Evolutionary conservation across 495 filamentous ascomycete species (phyloP).

Genomic region (Penicillium egyptiacum): DNA sequence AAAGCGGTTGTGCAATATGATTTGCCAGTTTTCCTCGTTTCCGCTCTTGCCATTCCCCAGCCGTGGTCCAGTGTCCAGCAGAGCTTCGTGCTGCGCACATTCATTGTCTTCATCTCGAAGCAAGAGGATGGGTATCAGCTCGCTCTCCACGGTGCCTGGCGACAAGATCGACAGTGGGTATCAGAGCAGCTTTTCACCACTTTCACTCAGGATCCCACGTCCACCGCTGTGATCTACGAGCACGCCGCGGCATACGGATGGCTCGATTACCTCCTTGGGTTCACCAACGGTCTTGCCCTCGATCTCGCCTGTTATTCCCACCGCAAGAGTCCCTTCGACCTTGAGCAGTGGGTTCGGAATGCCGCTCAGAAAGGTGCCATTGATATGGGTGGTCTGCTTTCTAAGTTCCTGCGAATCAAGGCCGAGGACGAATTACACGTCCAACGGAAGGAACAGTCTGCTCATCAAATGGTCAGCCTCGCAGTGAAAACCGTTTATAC

Average conservation of each 20-base stretch:
- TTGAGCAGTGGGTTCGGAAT: conserved; percentile 77
- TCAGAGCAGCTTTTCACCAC: conserved; percentile 72
- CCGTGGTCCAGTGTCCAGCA: conserved; percentile 64
- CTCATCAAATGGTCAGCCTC: conserved; percentile 67
- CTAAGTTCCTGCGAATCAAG: conserved; percentile 77
- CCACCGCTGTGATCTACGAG: conserved; percentile 78
- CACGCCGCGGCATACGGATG: conserved; percentile 74
- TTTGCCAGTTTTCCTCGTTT: conserved; percentile 70
- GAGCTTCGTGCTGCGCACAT: conserved; percentile 59
- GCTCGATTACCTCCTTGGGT: conserved; percentile 74
- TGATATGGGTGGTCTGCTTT: conserved; percentile 62
- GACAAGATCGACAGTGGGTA: conserved; percentile 81
- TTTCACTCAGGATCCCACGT: conserved; percentile 71
- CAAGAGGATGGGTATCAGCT: conserved; percentile 72
- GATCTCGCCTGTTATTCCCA: conserved; percentile 91
- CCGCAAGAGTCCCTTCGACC: conserved; percentile 72
- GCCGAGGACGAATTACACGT: conserved; percentile 74
- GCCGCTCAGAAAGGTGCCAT: conserved; percentile 56
- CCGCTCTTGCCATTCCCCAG: conserved; percentile 67
- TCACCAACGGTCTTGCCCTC: conserved; percentile 77
- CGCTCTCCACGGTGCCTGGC: conserved; percentile 86
- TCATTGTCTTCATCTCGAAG: conserved; percentile 61
- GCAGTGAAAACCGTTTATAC: conserved; percentile 81
- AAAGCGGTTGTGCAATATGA: conserved; percentile 52
- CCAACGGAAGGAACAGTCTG: conserved; percentile 61